Percentiles rank a stretch among this genome's conserved stretches.
Evolutionary conservation across 768 basidiomycete species (phyloP).

Genomic region (Pholiota molesta): DNA sequence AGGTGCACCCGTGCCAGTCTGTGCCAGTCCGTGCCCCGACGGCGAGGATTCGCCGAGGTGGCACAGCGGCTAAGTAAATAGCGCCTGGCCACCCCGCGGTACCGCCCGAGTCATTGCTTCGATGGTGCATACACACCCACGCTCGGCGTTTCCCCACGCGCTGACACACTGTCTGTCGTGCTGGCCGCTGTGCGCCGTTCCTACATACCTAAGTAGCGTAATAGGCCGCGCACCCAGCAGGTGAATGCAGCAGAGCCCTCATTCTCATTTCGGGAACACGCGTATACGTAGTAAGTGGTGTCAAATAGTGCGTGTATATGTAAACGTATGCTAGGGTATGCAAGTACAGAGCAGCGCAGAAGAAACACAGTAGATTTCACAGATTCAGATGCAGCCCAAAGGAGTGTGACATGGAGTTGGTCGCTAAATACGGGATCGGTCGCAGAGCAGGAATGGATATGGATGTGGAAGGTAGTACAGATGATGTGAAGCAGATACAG

Average conservation of each 20-base stretch:
- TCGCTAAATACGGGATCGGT: not conserved
- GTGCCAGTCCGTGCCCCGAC: not conserved
- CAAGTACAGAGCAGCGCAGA: not conserved
- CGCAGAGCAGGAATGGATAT: not conserved
- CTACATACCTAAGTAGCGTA: not conserved
- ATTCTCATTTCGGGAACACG: not conserved
- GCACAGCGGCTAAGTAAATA: too few relatives aligned
- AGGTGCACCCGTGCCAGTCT: too few relatives aligned
- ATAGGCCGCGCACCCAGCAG: not conserved
- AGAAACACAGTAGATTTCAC: too few relatives aligned
- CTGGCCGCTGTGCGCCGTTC: not conserved
- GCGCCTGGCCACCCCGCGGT: too few relatives aligned
- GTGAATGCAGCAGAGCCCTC: not conserved
- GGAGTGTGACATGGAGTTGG: not conserved
- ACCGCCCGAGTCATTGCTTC: not conserved
- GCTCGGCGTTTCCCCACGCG: not conserved
- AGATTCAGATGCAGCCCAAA: not conserved
- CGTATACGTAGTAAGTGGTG: too few relatives aligned
- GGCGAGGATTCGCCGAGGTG: not conserved
- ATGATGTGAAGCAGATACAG: not conserved
- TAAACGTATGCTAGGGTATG: not conserved
- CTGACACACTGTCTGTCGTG: not conserved
- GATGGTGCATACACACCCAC: not conserved
- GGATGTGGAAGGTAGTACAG: not conserved
- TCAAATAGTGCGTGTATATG: not conserved